Evolutionary conservation across 2,329 filamentous ascomycete species (phyloP), one percentile per base, ranked within the genome.

Genomic region (Clarireedia sp.): DNA sequence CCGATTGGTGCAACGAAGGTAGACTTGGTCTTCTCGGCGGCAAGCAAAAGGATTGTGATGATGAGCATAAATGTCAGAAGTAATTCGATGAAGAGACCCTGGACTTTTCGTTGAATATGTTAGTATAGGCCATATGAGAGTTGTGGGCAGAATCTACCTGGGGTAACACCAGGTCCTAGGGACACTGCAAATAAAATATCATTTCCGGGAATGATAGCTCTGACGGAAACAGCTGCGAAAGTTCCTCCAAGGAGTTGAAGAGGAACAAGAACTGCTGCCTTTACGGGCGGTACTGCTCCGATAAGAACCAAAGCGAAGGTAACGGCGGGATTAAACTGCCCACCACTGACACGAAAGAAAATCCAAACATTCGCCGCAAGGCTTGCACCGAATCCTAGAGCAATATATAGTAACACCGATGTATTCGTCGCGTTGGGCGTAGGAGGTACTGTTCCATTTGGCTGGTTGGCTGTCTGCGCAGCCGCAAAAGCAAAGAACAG

Each of bases 351-450:
- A 47, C 79, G 73, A 62, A 74, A 81, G 63, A 81, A 82, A 26
- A 79, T 72, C 77, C 78, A 81, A 14, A 79, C 78, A 53, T 78
- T 80, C 57, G 78, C 73, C 2, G 74, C 71, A 17, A 82, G 65
- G 2, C 78, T 74, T 12, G 76, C 24, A 4, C 54, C 40, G 33
- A 67, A 67, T 4, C 49, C 57, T 10, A 64, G 47, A 3, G 57
- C 38, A 41, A 55, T 54, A 57, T 68, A 72, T 2, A 70, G 36
- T 73, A 74, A 77, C 63, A 23, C 51, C 16, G 59, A 7, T 66
- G 63, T n/a, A 36, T 71, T 71, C 10, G 66, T 58, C 1, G 40
- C 21, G 36, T 48, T 51, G 12, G 45, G 24, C 17, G 46, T 50
- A n/a, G 26, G 46, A 23, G 48, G 33, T 10, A 23, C 46, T 21